Base-by-base conservation (phyloP, 352 stramenopile species). In the Phytophthora niederhauseri region DNA sequence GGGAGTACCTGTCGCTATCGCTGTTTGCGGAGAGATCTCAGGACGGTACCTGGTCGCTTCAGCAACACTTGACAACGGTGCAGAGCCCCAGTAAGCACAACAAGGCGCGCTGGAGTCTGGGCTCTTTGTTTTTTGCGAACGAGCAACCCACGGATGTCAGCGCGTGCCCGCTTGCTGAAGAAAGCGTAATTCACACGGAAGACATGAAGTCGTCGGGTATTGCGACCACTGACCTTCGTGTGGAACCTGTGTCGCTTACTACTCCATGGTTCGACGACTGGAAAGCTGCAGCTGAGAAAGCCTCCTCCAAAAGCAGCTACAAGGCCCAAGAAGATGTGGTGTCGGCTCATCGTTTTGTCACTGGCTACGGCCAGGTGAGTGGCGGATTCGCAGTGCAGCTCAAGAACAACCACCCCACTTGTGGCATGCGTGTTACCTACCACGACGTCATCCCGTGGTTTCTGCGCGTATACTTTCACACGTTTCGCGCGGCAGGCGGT, bases 371-470 rank as follows among this genome's bases (percentile, higher is more conserved):
- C 1, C 89, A 95, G 71, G 75, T 94, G 8, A 68, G 82, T 31
- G 89, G 89, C 46, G 89, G 89, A 36, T 70, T 96, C 26, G 85
- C 88, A 6, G 80, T 92, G 11, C 84, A 77, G 15, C 57, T 93
- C 9, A 72, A 80, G 56, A 94, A 93, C 45, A 77, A 78, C n/a
- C 75, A 93, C 55, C 58, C 73, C 0, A 46, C 51, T 6, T 88
- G 78, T 43, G 64, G 78, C 19, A 81, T 91, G 79, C 73, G 55
- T 17, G 83, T 94, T 28, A 77, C 62, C 11, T 94, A 95, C 64
- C 70, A 90, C 65, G 86, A 94, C 61, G 66, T 87, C n/a, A 75
- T 92, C 19, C 85, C 88, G n/a, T 95, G 86, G 86, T 95, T 85
- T 62, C 68, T 95, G 19, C 83, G 86, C 6, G 49, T 94, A 22